These are phyloP conservation scores for Mortierella sp. DNA, from an alignment of 371 early-diverging fungal species.

Conservation along the genomic window DNA sequence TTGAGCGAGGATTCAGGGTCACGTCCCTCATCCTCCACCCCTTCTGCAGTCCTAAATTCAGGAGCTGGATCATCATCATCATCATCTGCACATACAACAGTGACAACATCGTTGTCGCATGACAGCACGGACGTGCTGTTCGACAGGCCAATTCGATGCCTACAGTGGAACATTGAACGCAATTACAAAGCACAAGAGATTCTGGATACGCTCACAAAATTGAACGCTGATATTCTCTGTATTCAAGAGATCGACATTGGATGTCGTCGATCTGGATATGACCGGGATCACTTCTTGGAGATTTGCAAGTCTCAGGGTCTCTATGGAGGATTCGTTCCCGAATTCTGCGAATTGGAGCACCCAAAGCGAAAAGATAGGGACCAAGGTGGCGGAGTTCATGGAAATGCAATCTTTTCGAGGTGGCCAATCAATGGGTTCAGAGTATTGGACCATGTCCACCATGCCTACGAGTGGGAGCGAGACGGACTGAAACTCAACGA, in stretches of 20 bases:
- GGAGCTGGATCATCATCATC: constrained; percentile 12
- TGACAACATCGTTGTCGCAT: neutral
- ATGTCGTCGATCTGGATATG: constrained; percentile 72
- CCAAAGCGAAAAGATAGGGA: constrained; percentile 65
- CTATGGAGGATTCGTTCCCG: constrained; percentile 79
- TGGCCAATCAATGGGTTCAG: constrained; percentile 71
- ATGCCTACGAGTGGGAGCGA: constrained; percentile 81
- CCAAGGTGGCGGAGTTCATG: constrained; percentile 86
- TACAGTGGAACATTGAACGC: constrained; percentile 84
- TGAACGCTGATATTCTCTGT: constrained; percentile 78
- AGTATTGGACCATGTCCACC: constrained; percentile 74
- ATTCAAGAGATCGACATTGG: constrained; percentile 82
- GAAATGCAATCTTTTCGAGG: constrained; percentile 84
- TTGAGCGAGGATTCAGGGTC: constrained; percentile 5
- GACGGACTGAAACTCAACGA: constrained; percentile 72
- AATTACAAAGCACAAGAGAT: constrained; percentile 78
- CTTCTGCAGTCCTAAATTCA: constrained; percentile 16
- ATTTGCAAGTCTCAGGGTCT: constrained; percentile 67
- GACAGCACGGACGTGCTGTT: neutral
- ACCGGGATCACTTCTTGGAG: constrained; percentile 71
- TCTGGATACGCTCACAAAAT: constrained; percentile 61
- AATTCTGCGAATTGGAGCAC: constrained; percentile 80
- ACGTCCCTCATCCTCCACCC: constrained; percentile 1
- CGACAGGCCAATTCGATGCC: constrained; percentile 36
- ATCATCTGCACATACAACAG: neutral